Evolutionary conservation across 2,329 filamentous ascomycete genomes (phyloP), one percentile per base, ranked within the genome.

Genomic region (Ilyonectria destructans): DNA sequence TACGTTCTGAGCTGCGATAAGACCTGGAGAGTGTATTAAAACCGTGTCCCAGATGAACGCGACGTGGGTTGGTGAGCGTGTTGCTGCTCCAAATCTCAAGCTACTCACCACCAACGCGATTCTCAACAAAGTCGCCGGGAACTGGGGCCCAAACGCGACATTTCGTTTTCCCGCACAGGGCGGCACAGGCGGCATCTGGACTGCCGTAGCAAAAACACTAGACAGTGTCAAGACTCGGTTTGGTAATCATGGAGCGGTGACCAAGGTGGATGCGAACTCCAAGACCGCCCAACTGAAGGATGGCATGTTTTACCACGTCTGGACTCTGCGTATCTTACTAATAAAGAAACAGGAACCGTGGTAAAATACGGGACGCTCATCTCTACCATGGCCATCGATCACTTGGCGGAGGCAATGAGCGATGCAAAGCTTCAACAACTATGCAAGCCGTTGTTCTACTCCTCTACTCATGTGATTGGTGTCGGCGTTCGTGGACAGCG

Each of bases 101-200:
- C 89, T 88, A 43, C 93, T 97, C 77, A 95, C 94, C 77, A 93
- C 91, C 86, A 99, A 99, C 83, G 93, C 97, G 78, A 95, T 99
- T 79, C 89, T 98, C 71, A 92, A 95, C 86, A 98, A 97, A 90
- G 92, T 94, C 60, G 96, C 96, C 59, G 96, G 96, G 77, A 95
- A 95, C 87, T 99, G 96, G 96, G 96, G 96, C 46, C 96, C 96
- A 72, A 99, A 99, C 82, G 94, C 95, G 71, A 98, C 95, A 68
- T 99, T 99, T 92, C 92, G 94, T 78, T 99, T 99, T 90, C 96
- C 96, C 74, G 95, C 96, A 70, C 91, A 92, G 72, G 96, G 96
- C 75, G 96, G 96, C 77, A 99, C 96, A 58, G 96, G 96, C 83
- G 96, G 95, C 85, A 99, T 99, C 88, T 99, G 96, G 96, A 97